A percentile compares a stretch with the other conserved stretches of the same genome.
phyloP scores from a whole-genome alignment of 257 asterid species.

The Echium plantagineum region DNA sequence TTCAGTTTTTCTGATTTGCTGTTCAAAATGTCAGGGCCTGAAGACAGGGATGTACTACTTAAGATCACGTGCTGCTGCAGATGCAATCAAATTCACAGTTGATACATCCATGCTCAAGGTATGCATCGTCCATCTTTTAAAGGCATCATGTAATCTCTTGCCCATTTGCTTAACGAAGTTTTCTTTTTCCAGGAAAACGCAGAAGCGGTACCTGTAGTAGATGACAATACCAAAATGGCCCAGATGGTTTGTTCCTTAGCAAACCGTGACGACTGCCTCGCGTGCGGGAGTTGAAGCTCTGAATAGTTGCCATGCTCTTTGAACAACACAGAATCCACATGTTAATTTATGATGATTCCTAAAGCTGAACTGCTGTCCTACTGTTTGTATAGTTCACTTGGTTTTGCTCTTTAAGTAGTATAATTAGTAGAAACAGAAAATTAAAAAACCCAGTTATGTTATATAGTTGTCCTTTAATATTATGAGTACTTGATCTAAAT shows the following conservation, averaged over 20 bases:
- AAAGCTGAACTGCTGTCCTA: background rate
- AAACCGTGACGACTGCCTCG: conserved; percentile 75
- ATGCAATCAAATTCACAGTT: conserved; percentile 88
- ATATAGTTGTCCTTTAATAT: too few species aligned
- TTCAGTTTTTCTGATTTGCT: background rate
- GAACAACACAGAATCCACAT: background rate
- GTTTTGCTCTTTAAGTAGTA: background rate
- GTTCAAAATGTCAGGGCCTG: conserved; percentile 45
- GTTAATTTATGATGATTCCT: background rate
- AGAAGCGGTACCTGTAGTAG: conserved; percentile 25
- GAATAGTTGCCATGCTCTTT: background rate
- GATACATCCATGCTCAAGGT: conserved; percentile 72
- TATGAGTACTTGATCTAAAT: too few species aligned
- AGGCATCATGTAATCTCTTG: background rate
- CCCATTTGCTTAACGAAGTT: background rate
- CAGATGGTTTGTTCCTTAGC: conserved; percentile 71
- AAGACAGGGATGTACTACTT: conserved; percentile 95
- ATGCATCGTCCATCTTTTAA: background rate
- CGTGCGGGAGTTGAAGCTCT: conserved; percentile 64
- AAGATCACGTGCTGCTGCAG: conserved; percentile 89
- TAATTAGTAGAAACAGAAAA: too few species aligned
- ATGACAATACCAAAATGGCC: conserved; percentile 50
- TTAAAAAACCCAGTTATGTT: too few species aligned
- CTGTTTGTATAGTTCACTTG: background rate
- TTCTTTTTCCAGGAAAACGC: conserved; percentile 25